Conservation (phyloP, 352 stramenopile species). For the Phytophthora idaei region DNA sequence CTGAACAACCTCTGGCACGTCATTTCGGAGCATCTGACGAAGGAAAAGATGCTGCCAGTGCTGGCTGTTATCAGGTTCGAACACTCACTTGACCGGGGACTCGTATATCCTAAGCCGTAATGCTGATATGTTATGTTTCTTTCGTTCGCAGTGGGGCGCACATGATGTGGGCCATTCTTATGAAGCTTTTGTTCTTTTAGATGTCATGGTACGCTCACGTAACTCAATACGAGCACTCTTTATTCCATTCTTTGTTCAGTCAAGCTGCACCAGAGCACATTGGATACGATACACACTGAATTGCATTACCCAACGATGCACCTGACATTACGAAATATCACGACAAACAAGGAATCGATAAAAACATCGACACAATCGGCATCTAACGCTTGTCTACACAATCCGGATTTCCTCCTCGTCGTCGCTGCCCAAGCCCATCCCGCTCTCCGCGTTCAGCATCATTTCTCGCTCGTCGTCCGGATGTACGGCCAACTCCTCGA, state of each 20-base stretch:
- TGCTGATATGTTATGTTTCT: conserved; percentile 13
- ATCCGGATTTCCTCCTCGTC: conserved; percentile 36
- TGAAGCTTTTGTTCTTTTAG: conserved; percentile 91
- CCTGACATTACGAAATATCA: conserved; percentile 22
- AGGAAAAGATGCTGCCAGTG: conserved; percentile 89
- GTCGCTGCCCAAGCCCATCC: conserved; percentile 45
- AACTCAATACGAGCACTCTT: conserved; percentile 23
- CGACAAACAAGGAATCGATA: conserved; percentile 6
- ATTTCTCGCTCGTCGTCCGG: conserved; percentile 52
- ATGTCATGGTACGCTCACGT: conserved; percentile 19
- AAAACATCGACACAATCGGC: conserved; percentile 15
- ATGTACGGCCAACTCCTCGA: conserved; percentile 47
- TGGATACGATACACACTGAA: conserved; percentile 3
- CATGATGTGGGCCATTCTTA: conserved; percentile 81
- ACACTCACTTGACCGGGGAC: not conserved
- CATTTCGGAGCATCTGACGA: conserved; percentile 79
- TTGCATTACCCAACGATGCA: conserved; percentile 28
- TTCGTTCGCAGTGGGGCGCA: conserved; percentile 60
- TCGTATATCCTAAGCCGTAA: not conserved
- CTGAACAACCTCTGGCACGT: conserved; percentile 79
- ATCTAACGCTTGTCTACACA: conserved; percentile 37
- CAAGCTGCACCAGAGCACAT: conserved; percentile 2
- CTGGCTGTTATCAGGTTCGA: conserved; percentile 81
- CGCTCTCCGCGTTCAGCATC: conserved; percentile 57
- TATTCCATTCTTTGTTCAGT: conserved; percentile 5